Conservation (phyloP, 257 asterid species). For the Cynanchum wilfordii region DNA sequence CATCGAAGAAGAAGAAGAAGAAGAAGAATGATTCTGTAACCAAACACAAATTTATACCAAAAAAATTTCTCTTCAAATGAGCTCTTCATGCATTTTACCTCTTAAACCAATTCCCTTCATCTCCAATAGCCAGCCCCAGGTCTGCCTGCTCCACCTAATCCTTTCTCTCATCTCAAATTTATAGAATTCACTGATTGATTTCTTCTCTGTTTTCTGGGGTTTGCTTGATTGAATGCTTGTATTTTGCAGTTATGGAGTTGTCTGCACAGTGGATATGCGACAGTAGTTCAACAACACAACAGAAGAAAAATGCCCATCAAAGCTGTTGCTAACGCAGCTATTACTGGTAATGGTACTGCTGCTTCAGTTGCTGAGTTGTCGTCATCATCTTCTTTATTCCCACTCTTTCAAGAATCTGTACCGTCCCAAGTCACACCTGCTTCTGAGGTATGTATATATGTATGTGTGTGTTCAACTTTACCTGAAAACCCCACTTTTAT, state of each 20-base stretch:
- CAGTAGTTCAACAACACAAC: constrained; percentile 23
- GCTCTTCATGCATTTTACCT: constrained; percentile 3
- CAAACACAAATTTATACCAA: no score
- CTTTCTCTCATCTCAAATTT: not conserved
- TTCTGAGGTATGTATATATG: constrained; percentile 44
- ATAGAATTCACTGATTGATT: not conserved
- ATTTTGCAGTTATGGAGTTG: constrained; percentile 27
- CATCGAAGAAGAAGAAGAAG: no score
- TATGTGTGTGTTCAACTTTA: not conserved
- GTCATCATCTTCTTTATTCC: constrained; percentile 39
- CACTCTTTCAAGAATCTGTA: constrained; percentile 47
- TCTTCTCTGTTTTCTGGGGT: not conserved
- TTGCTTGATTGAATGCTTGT: constrained; percentile 10
- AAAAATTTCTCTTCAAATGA: not conserved
- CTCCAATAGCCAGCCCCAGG: constrained; percentile 5
- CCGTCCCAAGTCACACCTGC: constrained; percentile 50
- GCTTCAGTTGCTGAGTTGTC: constrained; percentile 20
- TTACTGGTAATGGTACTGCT: constrained; percentile 31
- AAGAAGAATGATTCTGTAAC: no score
- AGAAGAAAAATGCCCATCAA: constrained; percentile 27
- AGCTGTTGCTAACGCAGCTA: constrained; percentile 25
- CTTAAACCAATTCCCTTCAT: constrained; percentile 4
- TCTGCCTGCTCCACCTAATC: not conserved
- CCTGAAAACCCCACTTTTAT: not conserved
- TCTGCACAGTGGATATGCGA: constrained; percentile 13